Percentiles rank a stretch among this genome's conserved stretches.
phyloP scores from a whole-genome alignment of 108 stramenopile genomes.

The Cyclostephanos tholiformis region DNA sequence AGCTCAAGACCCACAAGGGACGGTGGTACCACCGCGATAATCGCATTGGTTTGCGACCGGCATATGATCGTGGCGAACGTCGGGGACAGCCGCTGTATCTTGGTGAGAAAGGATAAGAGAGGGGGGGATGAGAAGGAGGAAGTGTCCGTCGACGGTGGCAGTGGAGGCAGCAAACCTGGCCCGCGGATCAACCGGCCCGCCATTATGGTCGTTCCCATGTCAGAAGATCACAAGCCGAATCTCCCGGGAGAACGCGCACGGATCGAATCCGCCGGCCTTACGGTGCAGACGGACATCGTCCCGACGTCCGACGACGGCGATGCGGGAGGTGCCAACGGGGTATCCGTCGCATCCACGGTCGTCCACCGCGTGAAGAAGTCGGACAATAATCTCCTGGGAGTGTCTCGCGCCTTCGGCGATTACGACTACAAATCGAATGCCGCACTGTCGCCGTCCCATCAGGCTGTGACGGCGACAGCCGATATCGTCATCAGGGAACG shows the following conservation, averaged over 20 bases:
- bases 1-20: conserved; percentile 3
- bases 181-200: not conserved
- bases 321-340: not conserved
- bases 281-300: conserved; percentile 46
- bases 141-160: not conserved
- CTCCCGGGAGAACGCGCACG: conserved; percentile 71
- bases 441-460: conserved; percentile 61
- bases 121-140: conserved; percentile 18
- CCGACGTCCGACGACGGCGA: conserved; percentile 51
- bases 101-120: conserved; percentile 53
- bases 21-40: conserved; percentile 84
- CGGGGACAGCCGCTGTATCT: conserved; percentile 89
- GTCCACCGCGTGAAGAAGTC: conserved; percentile 36
- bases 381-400: conserved; percentile 65
- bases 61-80: conserved; percentile 84
- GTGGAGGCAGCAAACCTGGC: conserved; percentile 2
- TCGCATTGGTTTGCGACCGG: conserved; percentile 63
- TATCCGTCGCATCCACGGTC: not conserved
- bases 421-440: conserved; percentile 90
- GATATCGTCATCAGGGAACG: conserved; percentile 75
- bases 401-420: conserved; percentile 91
- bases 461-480: conserved; percentile 85
- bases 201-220: conserved; percentile 57
- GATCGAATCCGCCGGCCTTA: conserved; percentile 79
- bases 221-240: conserved; percentile 95